Base-by-base conservation (phyloP, 768 basidiomycete species). In the Suillus decipiens region DNA sequence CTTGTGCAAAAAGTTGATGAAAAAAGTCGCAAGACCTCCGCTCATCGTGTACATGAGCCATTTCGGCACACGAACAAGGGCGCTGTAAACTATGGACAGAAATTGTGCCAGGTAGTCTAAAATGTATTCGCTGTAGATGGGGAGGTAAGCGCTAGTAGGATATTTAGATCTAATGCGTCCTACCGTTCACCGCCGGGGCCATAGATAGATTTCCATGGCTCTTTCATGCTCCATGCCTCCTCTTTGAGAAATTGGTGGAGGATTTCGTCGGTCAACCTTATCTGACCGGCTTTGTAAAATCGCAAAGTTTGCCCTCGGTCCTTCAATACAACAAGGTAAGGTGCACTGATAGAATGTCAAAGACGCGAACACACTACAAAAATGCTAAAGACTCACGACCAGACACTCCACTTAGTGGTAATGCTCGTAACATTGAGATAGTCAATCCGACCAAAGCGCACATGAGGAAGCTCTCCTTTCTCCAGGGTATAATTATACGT, bases 381-480 rank as follows among this genome's bases (percentile, higher is more conserved):
- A 19, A 58, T 4, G 14, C 6, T n/a, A 17, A 41, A 67, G 33
- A 82, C 87, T 63, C 72, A 95, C 95, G 85, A 83, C 92, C 93
- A 95, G 55, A 96, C 74, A 41, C 73, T 79, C 95, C 95, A 96
- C 71, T 89, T 90, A 2, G 93, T 93, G 62, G 93, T 95, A 62
- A 95, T 75, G 60, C 81, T 76, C 4, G 92, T 94, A 66, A 95
- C 93, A 65, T 89, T 88, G 66, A 94, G 77, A 74, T 95, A 96
- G 78, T 96, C 93, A 63, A 96, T 86, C 64, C 95, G 86, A 58
- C 86, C 95, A 84, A 89, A 96, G 62, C 84, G 87, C 62, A 95
- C 83, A 70, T 92, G 73, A 3, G 86, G 86, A 19, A 92, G 75
- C 71, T 89, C 91, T 11, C 81, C 82, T 24, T 81, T 82, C 15